Base-by-base conservation (phyloP, 139 green algal species). In the Deuterostichococcus epilithicus region DNA sequence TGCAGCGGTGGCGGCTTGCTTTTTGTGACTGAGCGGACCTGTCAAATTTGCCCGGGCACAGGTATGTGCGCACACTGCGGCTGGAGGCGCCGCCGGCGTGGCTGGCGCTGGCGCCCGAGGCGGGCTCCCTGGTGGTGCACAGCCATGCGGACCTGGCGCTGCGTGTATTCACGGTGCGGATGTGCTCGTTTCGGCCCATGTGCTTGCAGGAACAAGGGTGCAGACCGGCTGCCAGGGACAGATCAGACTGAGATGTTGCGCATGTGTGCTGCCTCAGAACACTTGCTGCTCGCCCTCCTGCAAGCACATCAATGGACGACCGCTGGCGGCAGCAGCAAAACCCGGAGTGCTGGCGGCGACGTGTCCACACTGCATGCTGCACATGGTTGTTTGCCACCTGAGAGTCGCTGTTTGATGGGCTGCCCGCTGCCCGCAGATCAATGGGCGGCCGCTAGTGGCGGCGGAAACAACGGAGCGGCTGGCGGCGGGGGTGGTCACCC, bases 401-500 rank as follows among this genome's bases (percentile, higher is more conserved):
- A n/a, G n/a, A n/a, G n/a, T n/a, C n/a, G n/a, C n/a, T n/a, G n/a
- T n/a, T n/a, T n/a, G n/a, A n/a, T n/a, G n/a, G n/a, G n/a, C n/a
- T n/a, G n/a, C n/a, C 42, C 28, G 52, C 8, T 63, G 13, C 28
- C 18, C 3, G 10, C 52, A 63, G 52, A 28, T 86, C 72, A 90
- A 87, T 74, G 78, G 77, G n/a, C 66, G 74, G 38, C 77, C 74
- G 44, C 44, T 88, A 22, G 76, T 74, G 34, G 75, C 59, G 1
- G 74, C 59, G 8, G 78, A 85, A 47, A 71, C 52, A 52, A 83
- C 63, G 30, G 85, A 89, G 81, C 74, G 76, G 38, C 78, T 91
- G 42, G 63, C 74, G 6, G 74, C 76, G 6, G 65, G 87, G 44
- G 58, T 33, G 15, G 58, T 82, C 52, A 77, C 82, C 15, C 74